Evolutionary conservation across 345 rosid genomes (phyloP), one percentile per base, ranked within the genome.

Genomic region (Trapa bicornis): DNA sequence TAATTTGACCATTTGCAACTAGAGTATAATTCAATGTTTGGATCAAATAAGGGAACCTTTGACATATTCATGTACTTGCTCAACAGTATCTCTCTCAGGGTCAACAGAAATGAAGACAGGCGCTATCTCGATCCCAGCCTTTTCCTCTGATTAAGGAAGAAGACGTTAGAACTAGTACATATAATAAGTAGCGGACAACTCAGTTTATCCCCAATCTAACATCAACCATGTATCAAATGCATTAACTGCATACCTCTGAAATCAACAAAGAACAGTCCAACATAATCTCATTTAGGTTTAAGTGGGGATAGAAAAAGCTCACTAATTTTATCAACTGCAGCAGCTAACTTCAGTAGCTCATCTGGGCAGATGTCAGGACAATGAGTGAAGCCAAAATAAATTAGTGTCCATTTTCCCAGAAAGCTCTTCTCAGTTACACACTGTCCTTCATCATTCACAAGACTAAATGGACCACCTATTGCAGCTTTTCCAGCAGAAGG

Each of bases 351-450:
- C 74, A 74, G 83, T 57, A 94, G 86, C 84, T 94, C 99, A 57
- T 89, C 96, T 15, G 97, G 99, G 75, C 97, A 94, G 66, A 94
- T 94, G 76, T 94, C 99, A 14, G 99, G 97, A 79, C 99, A 94
- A 76, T 89, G 97, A 73, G 97, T 91, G 81, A 91, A 94, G 60
- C 97, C 99, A 81, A 95, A 94, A 81, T 94, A 94, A 57, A 94
- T 70, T 58, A 91, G 47, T 35, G 83, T 85, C 99, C 99, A 94
- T 61, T 86, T 89, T 70, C 99, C 99, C 79, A 78, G 17, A 65
- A 94, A 86, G 79, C 87, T 85, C 72, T 86, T 84, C 75, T 91
- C 99, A 14, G 92, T 87, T 47, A 86, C 86, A 52, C 67, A 77
- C 81, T 85, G 91, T 22, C 96, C 97, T 10, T 95, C 89, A 67